These are phyloP conservation scores for Achlya hypogyna DNA, from an alignment of 352 stramenopile species.

Conservation along the genomic window DNA sequence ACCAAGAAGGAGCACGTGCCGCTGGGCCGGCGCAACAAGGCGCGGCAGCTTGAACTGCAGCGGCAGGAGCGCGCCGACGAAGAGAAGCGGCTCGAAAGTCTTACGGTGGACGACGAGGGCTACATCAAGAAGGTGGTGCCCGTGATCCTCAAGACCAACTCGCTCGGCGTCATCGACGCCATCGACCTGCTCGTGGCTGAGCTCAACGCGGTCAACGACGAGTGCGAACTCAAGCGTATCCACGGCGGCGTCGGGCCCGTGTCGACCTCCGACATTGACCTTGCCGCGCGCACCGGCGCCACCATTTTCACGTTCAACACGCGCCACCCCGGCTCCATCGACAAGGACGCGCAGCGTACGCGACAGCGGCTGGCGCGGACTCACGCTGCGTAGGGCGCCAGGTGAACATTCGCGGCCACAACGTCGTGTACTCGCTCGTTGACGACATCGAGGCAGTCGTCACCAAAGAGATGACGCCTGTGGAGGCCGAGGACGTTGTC, in stretches of 20 bases:
- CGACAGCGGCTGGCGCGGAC: neutral
- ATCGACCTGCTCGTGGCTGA: slow-evolving; percentile 76
- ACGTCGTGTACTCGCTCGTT: slow-evolving; percentile 83
- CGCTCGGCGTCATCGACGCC: slow-evolving; percentile 94
- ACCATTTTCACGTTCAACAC: slow-evolving; percentile 88
- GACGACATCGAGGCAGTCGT: slow-evolving; percentile 82
- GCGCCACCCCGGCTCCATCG: slow-evolving; percentile 55
- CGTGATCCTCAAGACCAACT: slow-evolving; percentile 97
- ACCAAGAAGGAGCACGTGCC: slow-evolving; percentile 40
- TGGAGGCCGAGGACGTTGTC: slow-evolving; percentile 54
- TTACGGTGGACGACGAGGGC: slow-evolving; percentile 59
- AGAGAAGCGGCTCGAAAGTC: slow-evolving; percentile 48
- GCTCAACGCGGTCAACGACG: slow-evolving; percentile 46
- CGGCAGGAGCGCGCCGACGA: slow-evolving; percentile 57
- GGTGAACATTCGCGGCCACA: slow-evolving; percentile 59
- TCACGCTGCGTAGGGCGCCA: slow-evolving; percentile 41
- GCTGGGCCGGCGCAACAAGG: slow-evolving; percentile 46
- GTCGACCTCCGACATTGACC: slow-evolving; percentile 70
- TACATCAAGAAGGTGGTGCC: slow-evolving; percentile 92
- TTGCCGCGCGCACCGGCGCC: slow-evolving; percentile 71
- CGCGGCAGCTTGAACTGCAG: slow-evolving; percentile 52
- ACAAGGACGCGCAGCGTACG: slow-evolving; percentile 45
- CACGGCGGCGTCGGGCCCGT: slow-evolving; percentile 70
- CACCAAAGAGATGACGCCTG: slow-evolving; percentile 48
- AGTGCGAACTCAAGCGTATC: slow-evolving; percentile 73